These are phyloP conservation scores for Phytophthora crassamura DNA, from an alignment of 352 stramenopile species.

Conservation along the genomic window DNA sequence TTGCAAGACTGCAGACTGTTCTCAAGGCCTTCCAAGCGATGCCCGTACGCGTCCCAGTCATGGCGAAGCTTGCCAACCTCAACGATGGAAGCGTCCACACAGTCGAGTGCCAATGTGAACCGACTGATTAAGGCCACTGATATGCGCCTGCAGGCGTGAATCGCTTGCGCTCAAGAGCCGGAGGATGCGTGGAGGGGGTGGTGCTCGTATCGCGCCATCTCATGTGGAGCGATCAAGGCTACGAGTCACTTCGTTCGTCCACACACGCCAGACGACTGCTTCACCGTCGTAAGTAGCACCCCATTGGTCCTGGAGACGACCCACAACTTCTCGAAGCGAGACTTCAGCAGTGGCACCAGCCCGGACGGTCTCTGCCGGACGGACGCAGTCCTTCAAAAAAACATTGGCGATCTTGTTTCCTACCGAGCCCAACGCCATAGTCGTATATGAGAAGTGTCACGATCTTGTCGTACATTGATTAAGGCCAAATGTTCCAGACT, in stretches of 20 bases:
- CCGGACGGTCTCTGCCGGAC: neutral
- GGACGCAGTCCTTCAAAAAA: neutral
- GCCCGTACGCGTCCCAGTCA: slow-evolving; percentile 1
- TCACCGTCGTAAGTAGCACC: slow-evolving; percentile 5
- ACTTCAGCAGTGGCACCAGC: slow-evolving; percentile 16
- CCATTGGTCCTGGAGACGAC: slow-evolving; percentile 16
- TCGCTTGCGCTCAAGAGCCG: slow-evolving; percentile 15
- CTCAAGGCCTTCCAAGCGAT: slow-evolving; percentile 6
- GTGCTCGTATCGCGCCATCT: slow-evolving; percentile 4
- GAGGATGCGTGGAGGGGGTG: slow-evolving; percentile 9
- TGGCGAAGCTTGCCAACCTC: slow-evolving; percentile 3
- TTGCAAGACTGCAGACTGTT: neutral
- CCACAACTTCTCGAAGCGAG: slow-evolving; percentile 10
- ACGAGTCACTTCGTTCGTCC: slow-evolving; percentile 14
- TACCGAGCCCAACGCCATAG: neutral
- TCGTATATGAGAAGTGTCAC: slow-evolving; percentile 6
- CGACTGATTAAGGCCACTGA: slow-evolving; percentile 3
- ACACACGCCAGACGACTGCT: slow-evolving; percentile 29
- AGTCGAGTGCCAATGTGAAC: neutral
- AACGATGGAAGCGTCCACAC: slow-evolving; percentile 13
- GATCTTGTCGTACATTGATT: slow-evolving; percentile 16
- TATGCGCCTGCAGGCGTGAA: neutral
- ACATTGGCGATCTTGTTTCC: neutral
- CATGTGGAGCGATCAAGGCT: slow-evolving; percentile 17
- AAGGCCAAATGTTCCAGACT: slow-evolving; percentile 12